Conservation (phyloP, 169 alveolate species). For the Toxoplasma gondii region DNA sequence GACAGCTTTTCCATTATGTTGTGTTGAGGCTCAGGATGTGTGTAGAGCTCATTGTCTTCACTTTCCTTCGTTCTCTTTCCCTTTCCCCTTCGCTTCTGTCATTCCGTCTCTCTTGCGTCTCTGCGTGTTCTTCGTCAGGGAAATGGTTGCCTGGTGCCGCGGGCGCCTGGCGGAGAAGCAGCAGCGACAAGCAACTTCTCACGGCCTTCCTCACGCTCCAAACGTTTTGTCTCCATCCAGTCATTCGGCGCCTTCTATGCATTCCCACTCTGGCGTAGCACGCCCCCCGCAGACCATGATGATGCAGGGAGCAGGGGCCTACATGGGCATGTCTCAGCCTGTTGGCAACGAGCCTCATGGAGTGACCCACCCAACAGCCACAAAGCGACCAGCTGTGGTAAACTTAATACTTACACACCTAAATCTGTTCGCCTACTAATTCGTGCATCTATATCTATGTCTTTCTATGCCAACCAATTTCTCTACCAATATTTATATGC, state of each 20-base stretch:
- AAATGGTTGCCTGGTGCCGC: conserved; percentile 27
- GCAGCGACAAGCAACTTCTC: background rate
- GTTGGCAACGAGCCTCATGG: background rate
- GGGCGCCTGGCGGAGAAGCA: background rate
- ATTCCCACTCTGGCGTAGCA: too few species aligned
- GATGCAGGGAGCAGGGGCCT: background rate
- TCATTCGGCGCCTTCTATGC: background rate
- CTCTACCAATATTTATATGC: background rate
- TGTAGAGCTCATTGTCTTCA: background rate
- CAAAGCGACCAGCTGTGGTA: background rate
- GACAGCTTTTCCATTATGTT: background rate
- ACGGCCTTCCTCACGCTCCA: background rate
- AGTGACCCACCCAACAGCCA: background rate
- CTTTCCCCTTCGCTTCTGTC: background rate
- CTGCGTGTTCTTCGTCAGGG: background rate
- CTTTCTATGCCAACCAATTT: background rate
- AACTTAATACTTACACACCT: background rate
- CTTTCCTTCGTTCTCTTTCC: background rate
- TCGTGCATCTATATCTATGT: background rate
- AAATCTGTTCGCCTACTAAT: background rate
- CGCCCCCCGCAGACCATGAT: background rate
- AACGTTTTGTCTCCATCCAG: background rate
- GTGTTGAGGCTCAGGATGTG: background rate
- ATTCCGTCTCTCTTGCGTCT: background rate
- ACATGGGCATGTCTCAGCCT: background rate